Percentiles rank a stretch among this genome's conserved stretches.
phyloP scores from a whole-genome alignment of 208 protist genomes.

The Crithidia sp. region DNA sequence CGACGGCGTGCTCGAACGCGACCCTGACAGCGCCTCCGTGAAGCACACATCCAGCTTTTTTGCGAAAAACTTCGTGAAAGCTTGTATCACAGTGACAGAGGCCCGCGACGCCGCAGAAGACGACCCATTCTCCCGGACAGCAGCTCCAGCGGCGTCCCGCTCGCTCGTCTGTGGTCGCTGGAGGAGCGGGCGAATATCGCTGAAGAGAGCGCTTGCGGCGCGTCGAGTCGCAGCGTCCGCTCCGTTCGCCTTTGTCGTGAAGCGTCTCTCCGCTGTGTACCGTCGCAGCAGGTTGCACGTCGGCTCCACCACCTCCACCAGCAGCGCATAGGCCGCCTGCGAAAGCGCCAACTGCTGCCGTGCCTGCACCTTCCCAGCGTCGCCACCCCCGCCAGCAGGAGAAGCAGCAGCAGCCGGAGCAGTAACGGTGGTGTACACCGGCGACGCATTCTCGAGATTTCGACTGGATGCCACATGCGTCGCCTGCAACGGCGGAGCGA shows the following conservation, averaged over 20 bases:
- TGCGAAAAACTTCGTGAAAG: conserved; percentile 10
- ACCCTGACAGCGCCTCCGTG: neutral
- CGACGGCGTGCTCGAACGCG: neutral
- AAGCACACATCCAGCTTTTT: conserved; percentile 15
- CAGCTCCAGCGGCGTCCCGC: neutral
- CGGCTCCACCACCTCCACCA: conserved; percentile 45
- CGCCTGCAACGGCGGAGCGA: neutral
- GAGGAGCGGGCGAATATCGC: too few relatives aligned
- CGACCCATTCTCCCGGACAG: neutral
- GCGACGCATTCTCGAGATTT: neutral
- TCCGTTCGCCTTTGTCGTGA: neutral
- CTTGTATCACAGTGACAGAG: neutral
- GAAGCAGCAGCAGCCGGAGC: too few relatives aligned
- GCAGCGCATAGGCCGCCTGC: conserved; percentile 20
- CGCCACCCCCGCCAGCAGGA: neutral
- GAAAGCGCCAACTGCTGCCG: conserved; percentile 24
- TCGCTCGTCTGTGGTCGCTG: too few relatives aligned
- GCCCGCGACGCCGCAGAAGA: neutral
- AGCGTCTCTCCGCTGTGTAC: neutral
- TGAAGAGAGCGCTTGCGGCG: too few relatives aligned
- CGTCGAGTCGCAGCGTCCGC: neutral
- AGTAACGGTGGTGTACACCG: neutral
- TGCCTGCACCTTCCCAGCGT: neutral
- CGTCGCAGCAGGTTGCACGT: conserved; percentile 46
- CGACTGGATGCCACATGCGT: neutral